Percentiles rank a stretch among this genome's conserved stretches.
phyloP scores from a whole-genome alignment of 345 rosid genomes.

The Rhizophora apiculata region DNA sequence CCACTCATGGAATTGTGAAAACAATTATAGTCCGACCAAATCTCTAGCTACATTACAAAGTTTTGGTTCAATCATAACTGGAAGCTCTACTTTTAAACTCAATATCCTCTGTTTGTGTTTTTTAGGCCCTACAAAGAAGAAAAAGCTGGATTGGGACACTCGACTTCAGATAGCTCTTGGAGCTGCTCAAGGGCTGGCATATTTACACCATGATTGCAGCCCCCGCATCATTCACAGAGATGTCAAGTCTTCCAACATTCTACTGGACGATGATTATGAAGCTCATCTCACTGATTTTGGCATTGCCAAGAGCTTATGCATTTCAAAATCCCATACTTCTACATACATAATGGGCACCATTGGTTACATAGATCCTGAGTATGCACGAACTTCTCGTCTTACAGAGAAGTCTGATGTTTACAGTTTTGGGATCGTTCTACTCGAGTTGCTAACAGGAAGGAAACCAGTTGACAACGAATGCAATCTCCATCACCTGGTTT shows the following conservation, averaged over 20 bases:
- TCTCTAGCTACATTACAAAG: too few species aligned
- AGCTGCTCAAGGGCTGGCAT: constrained; percentile 87
- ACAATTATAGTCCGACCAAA: too few species aligned
- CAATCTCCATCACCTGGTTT: constrained; percentile 94
- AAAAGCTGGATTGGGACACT: constrained; percentile 76
- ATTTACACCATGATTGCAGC: constrained; percentile 92
- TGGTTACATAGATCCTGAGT: constrained; percentile 96
- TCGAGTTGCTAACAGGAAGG: constrained; percentile 86
- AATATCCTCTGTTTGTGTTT: not conserved
- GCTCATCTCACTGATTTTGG: constrained; percentile 98
- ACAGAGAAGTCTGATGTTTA: constrained; percentile 95
- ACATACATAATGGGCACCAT: constrained; percentile 92
- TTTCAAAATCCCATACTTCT: constrained; percentile 76
- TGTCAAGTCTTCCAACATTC: constrained; percentile 84
- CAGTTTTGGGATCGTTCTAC: constrained; percentile 86
- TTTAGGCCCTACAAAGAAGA: constrained; percentile 75
- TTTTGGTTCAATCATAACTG: too few species aligned
- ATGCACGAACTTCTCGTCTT: constrained; percentile 92
- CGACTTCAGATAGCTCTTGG: constrained; percentile 82
- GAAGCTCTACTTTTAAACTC: not conserved
- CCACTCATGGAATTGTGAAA: too few species aligned
- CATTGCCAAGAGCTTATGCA: constrained; percentile 78
- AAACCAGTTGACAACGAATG: constrained; percentile 89
- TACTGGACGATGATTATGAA: constrained; percentile 81
- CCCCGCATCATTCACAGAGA: constrained; percentile 95